Conservation (phyloP, 169 alveolate genomes). For the Plasmodium yoelii region DNA sequence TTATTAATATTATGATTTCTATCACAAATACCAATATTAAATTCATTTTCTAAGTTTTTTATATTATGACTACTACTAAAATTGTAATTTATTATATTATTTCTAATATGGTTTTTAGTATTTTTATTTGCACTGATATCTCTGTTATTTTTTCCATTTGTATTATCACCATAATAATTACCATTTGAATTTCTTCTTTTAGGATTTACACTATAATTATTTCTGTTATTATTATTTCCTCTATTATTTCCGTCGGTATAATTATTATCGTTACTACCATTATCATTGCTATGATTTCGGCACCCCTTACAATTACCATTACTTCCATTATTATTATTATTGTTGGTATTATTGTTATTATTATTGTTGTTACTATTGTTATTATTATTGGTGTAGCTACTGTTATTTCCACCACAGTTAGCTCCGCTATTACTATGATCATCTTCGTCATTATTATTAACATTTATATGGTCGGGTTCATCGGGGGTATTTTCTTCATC, state of each 20-base stretch:
- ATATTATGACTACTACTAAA: not conserved
- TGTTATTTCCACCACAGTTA: constrained; percentile 4
- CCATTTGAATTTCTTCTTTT: no score
- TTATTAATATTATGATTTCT: not conserved
- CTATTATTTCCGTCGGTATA: not conserved
- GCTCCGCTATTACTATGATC: not conserved
- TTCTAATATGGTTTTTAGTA: no score
- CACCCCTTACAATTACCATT: not conserved
- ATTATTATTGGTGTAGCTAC: constrained; percentile 13
- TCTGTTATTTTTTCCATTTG: no score
- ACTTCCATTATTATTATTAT: not conserved
- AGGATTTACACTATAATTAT: not conserved
- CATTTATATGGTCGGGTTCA: not conserved
- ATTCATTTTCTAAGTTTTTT: no score
- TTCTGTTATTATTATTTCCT: not conserved
- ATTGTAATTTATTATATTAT: not conserved
- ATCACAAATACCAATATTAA: not conserved
- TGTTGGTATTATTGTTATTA: constrained; percentile 2
- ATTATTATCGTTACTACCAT: not conserved
- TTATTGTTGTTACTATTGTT: not conserved
- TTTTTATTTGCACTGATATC: no score
- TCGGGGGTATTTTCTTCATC: constrained; percentile 15
- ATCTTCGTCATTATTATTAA: constrained; percentile 17
- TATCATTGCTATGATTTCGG: not conserved
- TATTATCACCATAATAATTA: no score